These are phyloP conservation scores for Coffea eugenioides DNA, from an alignment of 257 asterid genomes.

Conservation along the genomic window DNA sequence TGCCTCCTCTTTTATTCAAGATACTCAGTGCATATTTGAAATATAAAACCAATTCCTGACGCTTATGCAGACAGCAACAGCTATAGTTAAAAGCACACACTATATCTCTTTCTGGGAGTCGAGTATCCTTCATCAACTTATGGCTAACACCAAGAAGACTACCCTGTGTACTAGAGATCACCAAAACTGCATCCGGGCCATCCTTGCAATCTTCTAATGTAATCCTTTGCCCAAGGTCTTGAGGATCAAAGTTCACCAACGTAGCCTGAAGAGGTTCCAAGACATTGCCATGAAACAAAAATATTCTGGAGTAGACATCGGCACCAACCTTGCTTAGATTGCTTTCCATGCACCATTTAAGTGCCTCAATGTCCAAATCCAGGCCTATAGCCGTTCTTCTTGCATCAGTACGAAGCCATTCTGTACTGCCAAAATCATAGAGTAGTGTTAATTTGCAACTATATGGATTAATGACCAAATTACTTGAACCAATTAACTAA, in stretches of 20 bases:
- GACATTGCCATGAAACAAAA: constrained; percentile 86
- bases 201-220: constrained; percentile 38
- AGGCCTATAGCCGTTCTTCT: constrained; percentile 92
- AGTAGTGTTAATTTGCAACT: constrained; percentile 17
- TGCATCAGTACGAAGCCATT: constrained; percentile 85
- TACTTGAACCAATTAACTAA: background rate
- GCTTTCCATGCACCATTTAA: constrained; percentile 80
- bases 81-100: constrained; percentile 98
- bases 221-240: constrained; percentile 32
- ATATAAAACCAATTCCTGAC: constrained; percentile 75
- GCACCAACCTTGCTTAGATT: constrained; percentile 75
- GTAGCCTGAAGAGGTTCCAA: constrained; percentile 72
- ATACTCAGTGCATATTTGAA: constrained; percentile 62
- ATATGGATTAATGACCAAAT: background rate
- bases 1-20: constrained; percentile 72
- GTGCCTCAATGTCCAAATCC: constrained; percentile 89
- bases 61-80: constrained; percentile 91
- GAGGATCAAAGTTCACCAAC: constrained; percentile 47
- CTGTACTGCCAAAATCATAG: constrained; percentile 55
- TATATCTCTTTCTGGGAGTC: constrained; percentile 73
- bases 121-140: constrained; percentile 51
- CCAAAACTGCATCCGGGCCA: constrained; percentile 17
- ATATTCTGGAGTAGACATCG: constrained; percentile 62
- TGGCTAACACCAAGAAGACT: constrained; percentile 14
- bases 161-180: constrained; percentile 22